phyloP scores from a whole-genome alignment of 176 grass and related monocot species.

The Cymbopogon citratus region DNA sequence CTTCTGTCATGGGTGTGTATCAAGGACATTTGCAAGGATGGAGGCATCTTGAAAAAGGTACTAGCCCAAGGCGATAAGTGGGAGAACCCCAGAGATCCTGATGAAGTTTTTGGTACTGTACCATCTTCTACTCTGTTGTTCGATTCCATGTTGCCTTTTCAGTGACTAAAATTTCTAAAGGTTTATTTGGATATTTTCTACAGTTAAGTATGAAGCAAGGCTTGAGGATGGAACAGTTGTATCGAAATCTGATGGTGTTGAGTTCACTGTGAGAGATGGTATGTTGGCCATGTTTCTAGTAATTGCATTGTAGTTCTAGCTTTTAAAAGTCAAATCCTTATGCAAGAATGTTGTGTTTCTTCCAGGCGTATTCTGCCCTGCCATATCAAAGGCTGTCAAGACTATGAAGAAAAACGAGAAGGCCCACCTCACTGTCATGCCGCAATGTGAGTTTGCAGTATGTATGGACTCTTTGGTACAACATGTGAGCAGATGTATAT shows the following conservation, averaged over 20 bases:
- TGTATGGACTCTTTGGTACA: background rate
- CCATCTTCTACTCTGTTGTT: background rate
- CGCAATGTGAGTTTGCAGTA: constrained; percentile 56
- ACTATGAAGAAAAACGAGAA: constrained; percentile 87
- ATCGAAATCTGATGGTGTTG: constrained; percentile 68
- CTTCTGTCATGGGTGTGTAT: constrained; percentile 75
- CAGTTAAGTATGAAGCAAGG: constrained; percentile 74
- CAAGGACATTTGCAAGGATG: constrained; percentile 85
- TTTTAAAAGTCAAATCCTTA: constrained; percentile 26
- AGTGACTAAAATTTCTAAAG: background rate
- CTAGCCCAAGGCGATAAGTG: constrained; percentile 72
- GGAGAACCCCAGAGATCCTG: constrained; percentile 82
- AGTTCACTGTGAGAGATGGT: constrained; percentile 85
- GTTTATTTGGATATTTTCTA: constrained; percentile 6
- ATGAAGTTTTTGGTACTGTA: constrained; percentile 74
- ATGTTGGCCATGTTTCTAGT: background rate
- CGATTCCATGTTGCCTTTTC: constrained; percentile 5
- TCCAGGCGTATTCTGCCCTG: constrained; percentile 71
- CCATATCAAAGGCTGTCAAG: constrained; percentile 67
- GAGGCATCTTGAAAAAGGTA: constrained; percentile 74
- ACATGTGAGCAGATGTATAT: background rate
- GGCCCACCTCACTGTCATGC: constrained; percentile 60
- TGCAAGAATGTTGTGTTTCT: constrained; percentile 11
- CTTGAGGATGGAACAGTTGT: constrained; percentile 69
- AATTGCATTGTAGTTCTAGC: background rate